Base-by-base conservation (phyloP, 164 flowering plant genomes). In the Umbilicus rupestris region DNA sequence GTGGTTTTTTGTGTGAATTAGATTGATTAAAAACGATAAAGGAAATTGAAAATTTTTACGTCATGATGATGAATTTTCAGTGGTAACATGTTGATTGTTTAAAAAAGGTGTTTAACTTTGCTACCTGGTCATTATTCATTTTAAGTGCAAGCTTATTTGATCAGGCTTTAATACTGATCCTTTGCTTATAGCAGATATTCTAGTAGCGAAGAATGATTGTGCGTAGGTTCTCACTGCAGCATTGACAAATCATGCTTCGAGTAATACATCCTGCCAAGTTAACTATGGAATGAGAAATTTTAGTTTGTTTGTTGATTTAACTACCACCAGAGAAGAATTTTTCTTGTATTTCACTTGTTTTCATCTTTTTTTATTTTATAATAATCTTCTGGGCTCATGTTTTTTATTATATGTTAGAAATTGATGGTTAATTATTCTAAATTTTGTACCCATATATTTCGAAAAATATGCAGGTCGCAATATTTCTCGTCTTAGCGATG, bases 401-500 rank as follows among this genome's bases (percentile, higher is more conserved):
- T 31, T 58, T n/a, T n/a, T n/a, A n/a, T n/a, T n/a, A n/a, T n/a
- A 58, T 28, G 31, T 28, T 60, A 2, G 3, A 2, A 60, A 37
- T 3, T n/a, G 37, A 6, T 17, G 11, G 39, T 60, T n/a, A 62
- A 33, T 35, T 17, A 33, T 6, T 31, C 28, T 3, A 8, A 24
- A 11, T 63, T 35, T 62, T 24, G 41, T 24, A 20, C 29, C 26
- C 33, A 50, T 17, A 7, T 5, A 62, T 62, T 1, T 69, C 41
- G 14, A 65, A 75, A 62, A 65, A 68, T 63, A 55, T 71, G 72
- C 84, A 94, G 98, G 98, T 94, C 62, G 97, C 92, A 1, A 77
- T 89, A 31, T 94, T 94, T 82, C 86, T 85, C 20, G 98, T 78
- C 63, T 70, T 89, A 55, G 92, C 91, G 15, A 86, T 89, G 91